These are phyloP conservation scores for Emericellopsis atlantica DNA, from an alignment of 2,329 filamentous ascomycete genomes.

Conservation along the genomic window DNA sequence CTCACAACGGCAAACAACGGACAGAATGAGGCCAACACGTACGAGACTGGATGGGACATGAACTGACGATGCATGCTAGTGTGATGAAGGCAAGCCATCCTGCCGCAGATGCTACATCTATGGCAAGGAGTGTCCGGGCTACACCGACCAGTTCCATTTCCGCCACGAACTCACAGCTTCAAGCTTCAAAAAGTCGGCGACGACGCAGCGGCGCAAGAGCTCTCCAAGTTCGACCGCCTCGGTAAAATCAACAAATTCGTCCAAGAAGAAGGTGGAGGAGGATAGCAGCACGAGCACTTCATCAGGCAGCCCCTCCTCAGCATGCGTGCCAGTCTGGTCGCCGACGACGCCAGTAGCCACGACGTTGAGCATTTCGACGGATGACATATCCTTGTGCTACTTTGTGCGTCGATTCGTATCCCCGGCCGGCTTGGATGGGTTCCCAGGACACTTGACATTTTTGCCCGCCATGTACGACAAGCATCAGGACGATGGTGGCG, in stretches of 20 bases:
- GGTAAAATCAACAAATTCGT: background rate
- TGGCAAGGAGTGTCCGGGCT: conserved; percentile 18
- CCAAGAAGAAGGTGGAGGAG: background rate
- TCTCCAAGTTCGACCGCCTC: background rate
- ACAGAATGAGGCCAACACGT: no score
- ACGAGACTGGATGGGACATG: background rate
- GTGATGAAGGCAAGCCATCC: conserved; percentile 17
- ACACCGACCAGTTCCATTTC: conserved; percentile 21
- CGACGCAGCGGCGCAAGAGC: background rate
- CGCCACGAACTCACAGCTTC: conserved; percentile 9
- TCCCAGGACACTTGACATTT: conserved; percentile 18
- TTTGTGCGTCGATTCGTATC: conserved; percentile 20
- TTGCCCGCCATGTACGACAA: conserved; percentile 14
- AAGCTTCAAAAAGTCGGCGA: conserved; percentile 1
- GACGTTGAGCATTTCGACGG: conserved; percentile 8
- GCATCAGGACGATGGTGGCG: conserved; percentile 8
- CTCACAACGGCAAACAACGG: background rate
- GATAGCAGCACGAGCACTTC: background rate
- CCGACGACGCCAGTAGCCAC: conserved; percentile 1
- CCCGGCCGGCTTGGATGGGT: conserved; percentile 13
- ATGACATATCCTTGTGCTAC: conserved; percentile 17
- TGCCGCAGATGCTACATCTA: conserved; percentile 18
- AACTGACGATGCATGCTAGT: conserved; percentile 7
- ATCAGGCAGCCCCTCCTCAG: background rate
- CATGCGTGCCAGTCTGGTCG: background rate